These are phyloP conservation scores for Stereum hirsutum DNA, from an alignment of 1,284 basidiomycete species.

Conservation along the genomic window DNA sequence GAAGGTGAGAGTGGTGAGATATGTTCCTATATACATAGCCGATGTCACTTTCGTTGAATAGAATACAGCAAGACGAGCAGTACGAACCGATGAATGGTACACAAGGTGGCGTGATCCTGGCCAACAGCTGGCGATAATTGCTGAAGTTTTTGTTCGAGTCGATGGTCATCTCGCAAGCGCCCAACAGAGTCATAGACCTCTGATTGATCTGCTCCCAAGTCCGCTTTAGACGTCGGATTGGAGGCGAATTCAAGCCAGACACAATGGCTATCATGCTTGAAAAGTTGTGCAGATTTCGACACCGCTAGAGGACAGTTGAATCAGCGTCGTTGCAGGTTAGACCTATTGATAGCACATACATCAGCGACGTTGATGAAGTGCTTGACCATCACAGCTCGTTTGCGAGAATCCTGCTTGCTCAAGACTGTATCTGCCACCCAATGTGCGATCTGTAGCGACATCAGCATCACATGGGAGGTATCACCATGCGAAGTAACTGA, in stretches of 20 bases:
- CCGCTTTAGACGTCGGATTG: constrained; percentile 85
- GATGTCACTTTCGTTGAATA: not conserved
- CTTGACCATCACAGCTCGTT: constrained; percentile 76
- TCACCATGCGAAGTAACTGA: constrained; percentile 18
- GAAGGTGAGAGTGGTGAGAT: constrained; percentile 92
- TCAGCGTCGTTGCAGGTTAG: not conserved
- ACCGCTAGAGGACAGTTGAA: constrained; percentile 52
- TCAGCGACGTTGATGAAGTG: constrained; percentile 93
- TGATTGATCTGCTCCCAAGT: constrained; percentile 91
- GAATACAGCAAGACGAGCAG: not conserved
- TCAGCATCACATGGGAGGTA: not conserved
- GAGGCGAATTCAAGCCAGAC: constrained; percentile 91
- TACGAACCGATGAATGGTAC: constrained; percentile 91
- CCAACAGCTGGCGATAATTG: constrained; percentile 83
- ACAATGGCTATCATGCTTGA: constrained; percentile 95
- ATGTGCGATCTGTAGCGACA: constrained; percentile 59
- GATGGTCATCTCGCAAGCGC: constrained; percentile 72
- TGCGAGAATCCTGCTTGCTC: constrained; percentile 78
- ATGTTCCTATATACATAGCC: constrained; percentile 58
- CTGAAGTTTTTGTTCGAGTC: constrained; percentile 91
- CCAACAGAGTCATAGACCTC: constrained; percentile 60
- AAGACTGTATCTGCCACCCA: constrained; percentile 94
- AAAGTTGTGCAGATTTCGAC: constrained; percentile 87
- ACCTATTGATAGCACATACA: too few species aligned
- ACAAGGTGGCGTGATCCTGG: constrained; percentile 85